Evolutionary conservation across 192 early-diverging fungal species (phyloP), one percentile per base, ranked within the genome.

Genomic region (Entomortierella parvispora): DNA sequence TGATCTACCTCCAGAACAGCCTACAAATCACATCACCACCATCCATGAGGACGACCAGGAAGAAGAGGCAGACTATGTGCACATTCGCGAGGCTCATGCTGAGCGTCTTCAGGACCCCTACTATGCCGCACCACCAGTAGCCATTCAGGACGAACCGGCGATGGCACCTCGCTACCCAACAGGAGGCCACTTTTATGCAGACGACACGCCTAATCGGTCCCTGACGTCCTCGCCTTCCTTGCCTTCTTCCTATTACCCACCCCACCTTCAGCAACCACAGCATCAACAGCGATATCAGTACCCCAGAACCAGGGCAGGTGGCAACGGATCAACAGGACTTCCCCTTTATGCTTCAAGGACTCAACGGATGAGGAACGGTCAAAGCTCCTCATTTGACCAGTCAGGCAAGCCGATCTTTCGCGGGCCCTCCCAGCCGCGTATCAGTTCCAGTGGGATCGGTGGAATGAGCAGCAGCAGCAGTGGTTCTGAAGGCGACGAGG

Each of bases 31-130:
- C 23, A 77, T 77, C 48, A 68, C 72, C 7, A 77, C 72, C 44
- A 77, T 77, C 55, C 72, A 68, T 14, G 72, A 77, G 31, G 72
- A 66, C 20, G 59, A 61, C 42, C 64, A 77, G 17, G 72, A 77
- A n/a, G 72, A 77, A 9, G 72, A 77, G 11, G 47, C 40, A 10
- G 72, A 63, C 25, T 77, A 68, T 26, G 51, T 77, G 18, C 72
- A 77, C 45, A 58, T 77, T 28, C 65, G 57, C 14, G 32, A 15
- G 26, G 23, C 50, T 32, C 43, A 22, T 8, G 55, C 31, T 14
- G 33, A 46, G 17, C 20, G 33, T 23, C 9, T 1, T 33, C 50
- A 26, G 25, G 25, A 40, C 22, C 49, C 2, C 25, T 63, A 20
- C 26, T n/a, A 0, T 31, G 34, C 3, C 2, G 10, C 49, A 34